Base-by-base conservation (phyloP, 352 stramenopile genomes). In the Pythium apleroticum region DNA sequence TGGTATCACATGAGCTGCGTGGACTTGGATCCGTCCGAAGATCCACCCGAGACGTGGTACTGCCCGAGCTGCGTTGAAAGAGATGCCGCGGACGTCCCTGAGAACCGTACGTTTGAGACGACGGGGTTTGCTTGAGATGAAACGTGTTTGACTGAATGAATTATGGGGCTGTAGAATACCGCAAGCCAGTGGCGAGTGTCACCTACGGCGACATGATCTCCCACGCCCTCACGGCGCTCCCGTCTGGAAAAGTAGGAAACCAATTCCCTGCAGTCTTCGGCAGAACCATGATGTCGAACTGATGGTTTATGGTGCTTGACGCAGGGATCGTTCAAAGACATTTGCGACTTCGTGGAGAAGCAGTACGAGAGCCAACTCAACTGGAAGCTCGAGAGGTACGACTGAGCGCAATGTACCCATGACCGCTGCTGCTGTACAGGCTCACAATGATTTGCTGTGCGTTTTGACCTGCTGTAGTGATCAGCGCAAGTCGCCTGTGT, bases 181-280 rank as follows among this genome's bases (percentile, higher is more conserved):
- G 85, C 48, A 93, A 93, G 58, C 85, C 85, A 3, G 81, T 86
- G 15, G 81, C 84, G 9, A 94, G 82, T 66, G 79, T 89, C 53
- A 96, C 86, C 31, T 96, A 96, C 58, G 80, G 84, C 25, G 87
- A 96, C 68, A 96, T 96, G 88, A 96, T 96, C 60, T 87, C 86
- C 41, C 81, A 93, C 63, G 86, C 87, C n/a, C 61, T 96, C 3
- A 72, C 72, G 4, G 76, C 78, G 59, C 67, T 95, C 5, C 80
- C 83, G 1, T 65, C 75, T 1, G 76, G 82, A 52, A 94, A 90
- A 71, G 88, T 93, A 86, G 30, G 5, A 9, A 33, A 10, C 5
- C 30, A 33, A 33, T 5, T 9, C 10, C 30, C 30, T 33, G 30
- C n/a, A n/a, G n/a, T n/a, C n/a, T n/a, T n/a, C n/a, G n/a, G n/a